Base-by-base conservation (phyloP, 805 yeast species). In the Millerago galiae region DNA sequence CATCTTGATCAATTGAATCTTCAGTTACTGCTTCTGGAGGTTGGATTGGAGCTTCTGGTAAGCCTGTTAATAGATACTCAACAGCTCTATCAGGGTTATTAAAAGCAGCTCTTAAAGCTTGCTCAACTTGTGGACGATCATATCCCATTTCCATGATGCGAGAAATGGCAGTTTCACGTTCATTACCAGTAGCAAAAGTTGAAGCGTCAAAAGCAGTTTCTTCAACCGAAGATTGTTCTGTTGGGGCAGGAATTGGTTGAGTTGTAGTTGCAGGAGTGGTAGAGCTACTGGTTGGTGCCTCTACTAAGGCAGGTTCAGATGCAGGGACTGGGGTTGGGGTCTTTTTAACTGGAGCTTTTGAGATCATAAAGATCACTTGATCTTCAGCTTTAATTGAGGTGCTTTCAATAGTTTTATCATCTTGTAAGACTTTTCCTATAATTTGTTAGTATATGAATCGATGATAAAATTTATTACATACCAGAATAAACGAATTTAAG, bases 81-180 rank as follows among this genome's bases (percentile, higher is more conserved):
- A 93, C 98, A 0, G 99, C 99, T 56, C 99, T 80, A 61, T 91
- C 98, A 16, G 99, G 98, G 65, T 93, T 90, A 67, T 91, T 91
- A 68, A 80, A 93, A 1, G 99, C 98, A 13, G 96, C 95, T 54
- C 95, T 79, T 60, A 93, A 68, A 0, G 99, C 99, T 36, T 79
- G 76, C 65, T 87, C 95, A 21, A 88, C 96, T 59, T 87, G 86
- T 14, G 78, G 74, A 54, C 95, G 79, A 40, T 83, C 87, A 59
- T 89, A 93, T 8, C 99, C 99, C 97, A 93, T 89, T 52, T 87
- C 97, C 80, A 89, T 77, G 62, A 93, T 89, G 59, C 83, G 83
- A 45, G 71, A 73, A 44, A 91, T 76, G 28, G 95, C 86, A 26
- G 81, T 76, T 54, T 85, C 88, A 53, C 96, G 76, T 46, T 81